Evolutionary conservation across 2,329 filamentous ascomycete genomes (phyloP), one percentile per base, ranked within the genome.

Genomic region (Pezicula radicicola): DNA sequence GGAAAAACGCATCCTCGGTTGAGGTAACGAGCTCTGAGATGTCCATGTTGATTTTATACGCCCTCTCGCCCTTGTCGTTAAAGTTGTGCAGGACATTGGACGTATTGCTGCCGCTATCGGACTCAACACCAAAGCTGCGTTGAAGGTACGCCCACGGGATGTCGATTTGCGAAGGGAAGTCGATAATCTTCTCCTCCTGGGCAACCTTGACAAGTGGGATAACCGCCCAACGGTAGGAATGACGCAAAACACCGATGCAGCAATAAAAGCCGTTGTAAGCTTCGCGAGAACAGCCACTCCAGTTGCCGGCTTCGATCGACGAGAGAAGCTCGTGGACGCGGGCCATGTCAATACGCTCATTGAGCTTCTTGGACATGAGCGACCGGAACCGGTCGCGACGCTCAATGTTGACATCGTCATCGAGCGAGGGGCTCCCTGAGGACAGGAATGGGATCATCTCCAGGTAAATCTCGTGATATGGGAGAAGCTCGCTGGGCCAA

Each of bases 231-330:
- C 68, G 59, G 36, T 10, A 16, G 6, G 66, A 67, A 48, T 70
- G 69, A 3, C 68, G 59, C 19, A 59, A 60, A 30, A 56, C 54
- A n/a, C 65, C 64, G 40, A 69, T 56, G 41, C 63, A 68, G 48
- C 58, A 61, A 48, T 68, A 70, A 46, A 69, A 63, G 6, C 62
- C 68, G 47, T 71, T 71, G 54, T 63, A 68, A 13, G 53, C 55
- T 36, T 69, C 67, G 3, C 60, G 57, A 1, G 61, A 57, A 43
- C 67, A 57, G 7, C 57, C 46, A 35, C 62, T 58, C 61, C 57
- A 68, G 6, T 57, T 50, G 1, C 64, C 65, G 3, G 59, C 53
- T 15, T 64, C 61, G 5, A 50, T 47, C 60, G 4, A 59, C 55
- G 39, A 45, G 28, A 10, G 39, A 49, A 30, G 6, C 10, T 30